Conservation (phyloP, 768 basidiomycete species). For the Pleurotus tuoliensis region DNA sequence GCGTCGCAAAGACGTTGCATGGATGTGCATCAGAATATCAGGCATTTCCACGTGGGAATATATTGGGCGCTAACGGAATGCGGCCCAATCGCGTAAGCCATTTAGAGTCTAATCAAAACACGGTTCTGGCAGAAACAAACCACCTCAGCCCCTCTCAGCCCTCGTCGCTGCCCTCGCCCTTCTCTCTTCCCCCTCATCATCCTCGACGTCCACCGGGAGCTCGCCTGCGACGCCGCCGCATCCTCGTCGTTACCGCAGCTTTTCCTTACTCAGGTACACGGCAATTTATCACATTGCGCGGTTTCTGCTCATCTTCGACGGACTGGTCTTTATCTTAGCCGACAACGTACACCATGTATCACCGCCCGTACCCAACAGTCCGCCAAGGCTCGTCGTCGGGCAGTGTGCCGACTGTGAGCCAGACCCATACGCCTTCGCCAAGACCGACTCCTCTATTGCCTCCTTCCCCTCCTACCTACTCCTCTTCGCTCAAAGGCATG, state of each 20-base stretch:
- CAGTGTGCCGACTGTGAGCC: slow-evolving; percentile 1
- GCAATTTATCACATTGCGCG: slow-evolving; percentile 4
- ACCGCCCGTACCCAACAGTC: slow-evolving; percentile 9
- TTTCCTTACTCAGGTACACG: neutral
- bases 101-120: slow-evolving; percentile 1
- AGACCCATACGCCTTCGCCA: slow-evolving; percentile 1
- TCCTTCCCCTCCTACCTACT: slow-evolving; percentile 3
- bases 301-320: neutral
- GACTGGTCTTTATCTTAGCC: neutral
- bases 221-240: neutral
- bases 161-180: neutral
- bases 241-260: neutral
- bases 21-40: neutral
- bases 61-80: neutral
- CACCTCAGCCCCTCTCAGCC: neutral
- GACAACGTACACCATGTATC: slow-evolving; percentile 6
- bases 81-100: neutral
- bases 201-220: neutral
- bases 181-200: slow-evolving; percentile 5
- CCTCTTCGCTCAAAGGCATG: slow-evolving; percentile 2
- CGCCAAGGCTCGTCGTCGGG: slow-evolving; percentile 10
- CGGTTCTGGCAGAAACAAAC: neutral
- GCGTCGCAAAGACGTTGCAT: too few relatives aligned
- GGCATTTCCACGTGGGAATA: slow-evolving; percentile 4
- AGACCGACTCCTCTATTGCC: slow-evolving; percentile 1